A percentile compares a stretch with the other conserved stretches of the same genome.
phyloP scores from a whole-genome alignment of 441 rosid genomes.

The Croton laevigatus region DNA sequence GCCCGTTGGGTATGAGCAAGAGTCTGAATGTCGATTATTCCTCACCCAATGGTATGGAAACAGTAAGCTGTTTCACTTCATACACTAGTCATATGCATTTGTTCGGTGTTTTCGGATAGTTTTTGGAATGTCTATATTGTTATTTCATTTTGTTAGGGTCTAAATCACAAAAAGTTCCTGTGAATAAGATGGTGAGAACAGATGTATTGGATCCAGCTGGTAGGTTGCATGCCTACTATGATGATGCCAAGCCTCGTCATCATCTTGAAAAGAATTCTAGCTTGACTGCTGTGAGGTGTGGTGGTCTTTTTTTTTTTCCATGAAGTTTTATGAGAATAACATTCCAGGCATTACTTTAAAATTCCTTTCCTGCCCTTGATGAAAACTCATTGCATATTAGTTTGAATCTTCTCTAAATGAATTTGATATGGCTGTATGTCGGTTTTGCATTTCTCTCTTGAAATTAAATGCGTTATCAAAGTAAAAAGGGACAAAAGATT shows the following conservation, averaged over 20 bases:
- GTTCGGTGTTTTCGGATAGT: slow-evolving; percentile 16
- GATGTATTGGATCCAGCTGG: slow-evolving; percentile 91
- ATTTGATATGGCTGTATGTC: background rate
- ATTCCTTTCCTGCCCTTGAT: background rate
- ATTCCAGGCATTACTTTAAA: slow-evolving; percentile 3
- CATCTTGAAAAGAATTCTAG: slow-evolving; percentile 40
- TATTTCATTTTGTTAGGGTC: slow-evolving; percentile 45
- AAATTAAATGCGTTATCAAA: background rate
- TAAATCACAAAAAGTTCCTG: slow-evolving; percentile 71
- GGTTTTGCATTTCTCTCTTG: background rate
- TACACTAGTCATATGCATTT: slow-evolving; percentile 6
- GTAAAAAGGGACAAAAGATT: background rate
- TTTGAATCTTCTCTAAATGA: background rate
- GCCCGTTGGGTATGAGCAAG: slow-evolving; percentile 32
- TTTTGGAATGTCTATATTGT: slow-evolving; percentile 10
- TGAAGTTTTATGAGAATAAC: background rate
- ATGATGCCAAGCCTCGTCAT: slow-evolving; percentile 44
- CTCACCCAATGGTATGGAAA: slow-evolving; percentile 45
- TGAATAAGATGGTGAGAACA: slow-evolving; percentile 82
- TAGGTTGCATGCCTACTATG: slow-evolving; percentile 79
- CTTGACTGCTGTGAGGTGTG: slow-evolving; percentile 72
- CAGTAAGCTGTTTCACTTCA: slow-evolving; percentile 12
- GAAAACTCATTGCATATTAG: background rate
- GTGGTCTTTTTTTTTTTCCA: slow-evolving; percentile 1
- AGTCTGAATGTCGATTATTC: slow-evolving; percentile 33